phyloP scores from a whole-genome alignment of 768 basidiomycete genomes.

The Flagelloscypha sp. region DNA sequence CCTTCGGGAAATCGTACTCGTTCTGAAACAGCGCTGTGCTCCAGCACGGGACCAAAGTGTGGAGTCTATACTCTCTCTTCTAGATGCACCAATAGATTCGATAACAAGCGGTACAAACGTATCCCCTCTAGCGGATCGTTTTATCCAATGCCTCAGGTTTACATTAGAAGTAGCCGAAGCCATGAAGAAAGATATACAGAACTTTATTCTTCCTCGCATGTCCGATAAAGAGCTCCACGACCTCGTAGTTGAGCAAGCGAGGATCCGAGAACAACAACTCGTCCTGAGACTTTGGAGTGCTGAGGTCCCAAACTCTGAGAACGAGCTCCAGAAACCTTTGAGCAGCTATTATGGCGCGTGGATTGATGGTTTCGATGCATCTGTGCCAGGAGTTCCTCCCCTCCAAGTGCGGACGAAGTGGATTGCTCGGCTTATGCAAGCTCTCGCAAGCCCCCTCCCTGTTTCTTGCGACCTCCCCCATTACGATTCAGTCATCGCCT shows the following conservation, averaged over 20 bases:
- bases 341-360: conserved; percentile 22
- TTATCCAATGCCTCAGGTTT: conserved; percentile 39
- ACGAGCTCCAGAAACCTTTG: conserved; percentile 26
- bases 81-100: conserved; percentile 14
- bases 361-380: conserved; percentile 4
- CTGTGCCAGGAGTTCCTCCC: conserved; percentile 11
- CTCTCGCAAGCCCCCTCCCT: conserved; percentile 21
- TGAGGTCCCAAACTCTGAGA: conserved; percentile 16
- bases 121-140: conserved; percentile 34
- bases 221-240: conserved; percentile 49
- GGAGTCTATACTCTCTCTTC: conserved; percentile 31
- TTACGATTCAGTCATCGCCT: neutral
- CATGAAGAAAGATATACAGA: conserved; percentile 66
- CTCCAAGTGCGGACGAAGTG: too few relatives aligned
- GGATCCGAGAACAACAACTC: conserved; percentile 42
- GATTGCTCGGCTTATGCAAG: conserved; percentile 40
- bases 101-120: conserved; percentile 4
- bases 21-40: conserved; percentile 55
- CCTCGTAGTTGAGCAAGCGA: conserved; percentile 46
- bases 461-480: too few relatives aligned
- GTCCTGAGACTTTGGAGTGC: conserved; percentile 44
- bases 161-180: conserved; percentile 45
- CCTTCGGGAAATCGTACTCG: conserved; percentile 43
- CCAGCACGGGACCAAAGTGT: conserved; percentile 53
- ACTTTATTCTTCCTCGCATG: conserved; percentile 59